Evolutionary conservation across 2,329 filamentous ascomycete species (phyloP), one percentile per base, ranked within the genome.

Genomic region (Scytalidium lignicola): DNA sequence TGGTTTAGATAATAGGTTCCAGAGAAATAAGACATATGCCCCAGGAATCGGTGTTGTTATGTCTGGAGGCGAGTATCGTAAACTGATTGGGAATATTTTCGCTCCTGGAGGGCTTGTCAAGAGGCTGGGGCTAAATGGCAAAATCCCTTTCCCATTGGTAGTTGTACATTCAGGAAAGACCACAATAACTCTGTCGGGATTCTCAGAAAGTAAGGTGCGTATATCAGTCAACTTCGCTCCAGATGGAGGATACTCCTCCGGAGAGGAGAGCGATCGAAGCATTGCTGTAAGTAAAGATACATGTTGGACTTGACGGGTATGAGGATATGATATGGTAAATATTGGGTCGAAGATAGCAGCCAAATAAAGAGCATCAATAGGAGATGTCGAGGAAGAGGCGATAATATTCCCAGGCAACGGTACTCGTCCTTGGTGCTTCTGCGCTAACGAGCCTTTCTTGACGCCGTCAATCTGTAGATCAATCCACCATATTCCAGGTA

Each of bases 381-480:
- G 93, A 9, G 88, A 95, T 28, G 91, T 96, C 66, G 91, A 93
- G 53, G 90, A 93, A 46, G 88, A 86, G 44, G 90, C 91, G 60
- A 99, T 93, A 58, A 99, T 76, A 49, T 85, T 87, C 43, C 87
- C 83, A 3, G 85, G 81, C 49, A 86, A 81, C 1, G 93, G 93
- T 17, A 97, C 81, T 39, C 89, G 82, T 51, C 83, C 75, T 49
- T 77, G 73, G 37, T 86, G 83, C 60, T 90, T 84, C 62, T 86
- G 84, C 43, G 86, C 84, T 26, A 95, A 75, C 21, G 86, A 91
- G 71, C 93, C 93, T 71, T 90, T 88, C 70, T 89, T 91, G 47
- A 99, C 93, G 51, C 92, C 92, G 66, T 99, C 93, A 57, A 99
- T 89, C 68, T 96, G 92, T n/a, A 99, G 74, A 69, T 99, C 93